Evolutionary conservation across 306 rosid genomes (phyloP), one percentile per base, ranked within the genome.

Genomic region (Gleditsia sinensis): DNA sequence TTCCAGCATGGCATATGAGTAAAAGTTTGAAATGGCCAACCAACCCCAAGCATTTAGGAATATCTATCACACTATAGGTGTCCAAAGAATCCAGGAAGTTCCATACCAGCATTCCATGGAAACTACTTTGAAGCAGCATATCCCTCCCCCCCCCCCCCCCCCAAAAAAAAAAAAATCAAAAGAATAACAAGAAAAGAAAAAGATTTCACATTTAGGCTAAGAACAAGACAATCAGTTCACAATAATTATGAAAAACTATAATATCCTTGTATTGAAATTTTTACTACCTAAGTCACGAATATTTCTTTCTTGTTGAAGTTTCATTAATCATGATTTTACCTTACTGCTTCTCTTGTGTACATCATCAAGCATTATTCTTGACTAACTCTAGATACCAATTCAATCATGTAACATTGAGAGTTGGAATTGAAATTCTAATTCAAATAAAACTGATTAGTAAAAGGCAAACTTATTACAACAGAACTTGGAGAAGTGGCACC

Each of bases 391-490:
- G 43, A 5, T 34, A 19, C 27, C 67, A 32, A 43, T 59, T 32
- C 25, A 33, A 17, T 9, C 23, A 30, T n/a, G 65, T 30, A 58
- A 32, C 9, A 9, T 58, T 16, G 65, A 32, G 65, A 24, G 2
- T 58, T n/a, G 67, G 19, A 27, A 33, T n/a, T 60, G 67, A 33
- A 27, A 33, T n/a, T 60, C 67, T n/a, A 37, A 56, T 16, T 55
- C 34, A 55, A 55, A 55, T 1, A 54, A 14, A 12, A 54, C 59
- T 11, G 4, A 24, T 23, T 33, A 54, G n/a, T 54, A 54, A 9
- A 14, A 28, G 63, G 39, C 63, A 21, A 27, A 16, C 4, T 57
- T 58, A 16, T 16, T 21, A 32, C 74, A 55, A 32, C 46, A 40
- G 10, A 62, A 55, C 67, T 28, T 43, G 14, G 63, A 61, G 23